Percentiles rank a stretch among this genome's conserved stretches.
These are phyloP conservation scores for Ceratocystiopsis sp. DNA, from an alignment of 2,329 filamentous ascomycete species.

Conservation along the genomic window DNA sequence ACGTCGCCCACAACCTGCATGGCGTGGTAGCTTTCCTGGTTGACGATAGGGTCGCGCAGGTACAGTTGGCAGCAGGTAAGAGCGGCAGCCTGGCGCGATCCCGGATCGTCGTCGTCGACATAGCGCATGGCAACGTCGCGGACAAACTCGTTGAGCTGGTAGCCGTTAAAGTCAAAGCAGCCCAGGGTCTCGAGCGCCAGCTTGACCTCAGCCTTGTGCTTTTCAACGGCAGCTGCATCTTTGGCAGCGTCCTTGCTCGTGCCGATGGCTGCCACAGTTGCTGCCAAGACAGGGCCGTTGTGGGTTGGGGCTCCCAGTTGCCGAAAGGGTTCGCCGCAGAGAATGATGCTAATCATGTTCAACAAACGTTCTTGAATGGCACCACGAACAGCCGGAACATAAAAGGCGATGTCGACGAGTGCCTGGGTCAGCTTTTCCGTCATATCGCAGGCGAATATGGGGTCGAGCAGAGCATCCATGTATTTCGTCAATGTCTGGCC, in stretches of 20 bases:
- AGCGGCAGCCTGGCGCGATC: conserved; percentile 85
- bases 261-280: not conserved
- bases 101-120: conserved; percentile 86
- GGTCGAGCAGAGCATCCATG: conserved; percentile 86
- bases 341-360: conserved; percentile 85
- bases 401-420: conserved; percentile 95
- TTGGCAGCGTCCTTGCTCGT: conserved; percentile 68
- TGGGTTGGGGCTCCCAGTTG: conserved; percentile 66
- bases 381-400: conserved; percentile 85
- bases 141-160: conserved; percentile 95
- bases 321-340: conserved; percentile 83
- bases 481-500: conserved; percentile 96
- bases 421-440: conserved; percentile 90
- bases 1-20: conserved; percentile 96
- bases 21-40: conserved; percentile 92
- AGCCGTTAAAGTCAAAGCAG: conserved; percentile 90
- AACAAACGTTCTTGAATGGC: conserved; percentile 87
- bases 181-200: conserved; percentile 86
- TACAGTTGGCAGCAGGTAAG: conserved; percentile 97
- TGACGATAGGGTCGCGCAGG: conserved; percentile 89
- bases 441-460: conserved; percentile 91
- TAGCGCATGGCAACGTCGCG: conserved; percentile 96
- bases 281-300: not conserved
- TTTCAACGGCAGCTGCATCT: conserved; percentile 65
- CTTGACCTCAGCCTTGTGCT: conserved; percentile 72